A percentile compares a stretch with the other conserved stretches of the same genome.
Conservation (phyloP, 176 grass and related monocot genomes). For the Eleusine coracana region DNA sequence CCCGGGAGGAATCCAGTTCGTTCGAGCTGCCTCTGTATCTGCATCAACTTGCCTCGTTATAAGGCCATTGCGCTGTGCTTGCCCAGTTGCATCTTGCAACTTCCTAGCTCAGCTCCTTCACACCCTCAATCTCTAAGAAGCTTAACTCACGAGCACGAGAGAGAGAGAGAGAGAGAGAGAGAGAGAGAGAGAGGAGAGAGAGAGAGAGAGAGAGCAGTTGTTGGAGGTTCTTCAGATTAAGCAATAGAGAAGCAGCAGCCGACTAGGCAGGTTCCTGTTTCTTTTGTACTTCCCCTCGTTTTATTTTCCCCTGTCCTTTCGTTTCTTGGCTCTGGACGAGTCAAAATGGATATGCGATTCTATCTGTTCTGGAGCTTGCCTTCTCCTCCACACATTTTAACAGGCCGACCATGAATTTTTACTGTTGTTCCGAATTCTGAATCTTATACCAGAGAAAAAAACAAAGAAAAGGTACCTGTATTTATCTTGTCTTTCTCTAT, state of each 20-base stretch:
- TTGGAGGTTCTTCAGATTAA: neutral
- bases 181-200: slow-evolving; percentile 10
- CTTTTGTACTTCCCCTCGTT: neutral
- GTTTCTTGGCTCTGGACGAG: neutral
- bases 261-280: slow-evolving; percentile 12
- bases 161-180: slow-evolving; percentile 14
- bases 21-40: neutral
- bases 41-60: slow-evolving; percentile 28
- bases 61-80: slow-evolving; percentile 3
- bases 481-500: neutral
- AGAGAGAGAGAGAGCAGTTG: neutral
- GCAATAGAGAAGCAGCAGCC: neutral
- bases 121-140: neutral
- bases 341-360: slow-evolving; percentile 28
- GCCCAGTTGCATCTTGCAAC: slow-evolving; percentile 9
- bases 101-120: neutral
- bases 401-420: slow-evolving; percentile 4
- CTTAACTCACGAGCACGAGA: neutral
- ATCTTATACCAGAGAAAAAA: neutral
- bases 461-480: neutral
- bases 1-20: slow-evolving; percentile 42
- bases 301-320: neutral
- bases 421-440: slow-evolving; percentile 4
- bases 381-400: slow-evolving; percentile 12
- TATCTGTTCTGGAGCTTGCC: slow-evolving; percentile 1